phyloP scores from a whole-genome alignment of 768 basidiomycete genomes.

The Lactifluus echinatus region DNA sequence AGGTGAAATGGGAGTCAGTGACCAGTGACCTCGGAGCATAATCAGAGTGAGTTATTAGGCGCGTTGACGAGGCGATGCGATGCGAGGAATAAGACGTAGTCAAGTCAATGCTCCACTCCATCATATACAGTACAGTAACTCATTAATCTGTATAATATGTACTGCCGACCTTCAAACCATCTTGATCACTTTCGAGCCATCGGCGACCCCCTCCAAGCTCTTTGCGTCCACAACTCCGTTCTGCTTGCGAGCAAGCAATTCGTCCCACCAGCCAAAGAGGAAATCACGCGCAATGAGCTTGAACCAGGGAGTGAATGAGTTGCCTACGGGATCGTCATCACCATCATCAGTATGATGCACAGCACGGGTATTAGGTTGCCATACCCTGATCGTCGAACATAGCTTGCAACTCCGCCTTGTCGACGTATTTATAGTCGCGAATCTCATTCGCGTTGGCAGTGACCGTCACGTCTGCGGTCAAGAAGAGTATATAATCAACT shows the following conservation, averaged over 20 bases:
- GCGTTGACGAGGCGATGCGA: too few relatives aligned
- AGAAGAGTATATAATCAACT: constrained; percentile 98
- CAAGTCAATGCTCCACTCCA: too few relatives aligned
- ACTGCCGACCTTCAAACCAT: constrained; percentile 37
- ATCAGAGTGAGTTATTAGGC: too few relatives aligned
- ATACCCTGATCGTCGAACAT: constrained; percentile 83
- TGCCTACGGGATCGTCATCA: constrained; percentile 37
- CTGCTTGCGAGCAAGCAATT: constrained; percentile 55
- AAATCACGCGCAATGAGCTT: constrained; percentile 95
- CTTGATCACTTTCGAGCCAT: constrained; percentile 66
- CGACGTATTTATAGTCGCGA: constrained; percentile 82
- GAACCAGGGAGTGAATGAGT: constrained; percentile 98
- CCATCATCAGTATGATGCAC: neutral
- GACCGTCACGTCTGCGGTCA: constrained; percentile 81
- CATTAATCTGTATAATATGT: too few relatives aligned
- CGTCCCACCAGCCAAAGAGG: constrained; percentile 98
- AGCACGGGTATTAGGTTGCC: constrained; percentile 12
- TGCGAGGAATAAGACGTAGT: too few relatives aligned
- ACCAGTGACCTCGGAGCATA: too few relatives aligned
- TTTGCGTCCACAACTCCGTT: constrained; percentile 56
- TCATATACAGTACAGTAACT: too few relatives aligned
- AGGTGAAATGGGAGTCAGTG: too few relatives aligned
- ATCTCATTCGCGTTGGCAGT: constrained; percentile 86
- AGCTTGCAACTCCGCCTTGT: constrained; percentile 76
- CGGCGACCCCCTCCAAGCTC: constrained; percentile 54